Conservation (phyloP, 352 stramenopile species). For the Phytophthora sansomeana region DNA sequence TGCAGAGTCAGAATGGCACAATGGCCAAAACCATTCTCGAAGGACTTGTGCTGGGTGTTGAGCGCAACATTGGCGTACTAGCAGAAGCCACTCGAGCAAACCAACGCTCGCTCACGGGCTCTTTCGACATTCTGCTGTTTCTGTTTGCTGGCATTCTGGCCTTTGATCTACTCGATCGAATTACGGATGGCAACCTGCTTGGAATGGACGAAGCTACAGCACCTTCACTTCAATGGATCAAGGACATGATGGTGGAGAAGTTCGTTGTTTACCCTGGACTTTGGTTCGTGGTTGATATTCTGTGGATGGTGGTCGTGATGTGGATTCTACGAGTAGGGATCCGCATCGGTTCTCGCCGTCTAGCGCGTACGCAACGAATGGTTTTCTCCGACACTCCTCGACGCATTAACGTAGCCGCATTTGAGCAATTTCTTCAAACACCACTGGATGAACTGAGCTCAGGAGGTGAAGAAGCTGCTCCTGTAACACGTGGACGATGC, state of each 20-base stretch:
- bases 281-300: constrained; percentile 58
- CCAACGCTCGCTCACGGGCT: constrained; percentile 72
- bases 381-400: constrained; percentile 49
- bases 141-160: constrained; percentile 93
- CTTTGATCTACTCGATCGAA: constrained; percentile 95
- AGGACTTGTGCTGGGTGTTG: constrained; percentile 63
- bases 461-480: background rate
- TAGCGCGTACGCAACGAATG: constrained; percentile 50
- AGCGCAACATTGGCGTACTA: constrained; percentile 70
- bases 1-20: constrained; percentile 80
- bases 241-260: constrained; percentile 50
- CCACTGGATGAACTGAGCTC: constrained; percentile 15
- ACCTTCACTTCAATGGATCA: constrained; percentile 60
- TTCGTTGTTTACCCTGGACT: constrained; percentile 52
- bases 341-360: constrained; percentile 46
- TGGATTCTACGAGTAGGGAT: constrained; percentile 41
- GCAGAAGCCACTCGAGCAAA: constrained; percentile 63
- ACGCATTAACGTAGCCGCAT: constrained; percentile 59
- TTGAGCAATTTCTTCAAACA: constrained; percentile 58
- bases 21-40: constrained; percentile 82
- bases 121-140: constrained; percentile 90
- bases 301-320: constrained; percentile 59
- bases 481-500: constrained; percentile 13
- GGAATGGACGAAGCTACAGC: constrained; percentile 58
- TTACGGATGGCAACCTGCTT: constrained; percentile 94